Base-by-base conservation (phyloP, 176 grass and related monocot genomes). In the Miscanthus lutarioriparius region DNA sequence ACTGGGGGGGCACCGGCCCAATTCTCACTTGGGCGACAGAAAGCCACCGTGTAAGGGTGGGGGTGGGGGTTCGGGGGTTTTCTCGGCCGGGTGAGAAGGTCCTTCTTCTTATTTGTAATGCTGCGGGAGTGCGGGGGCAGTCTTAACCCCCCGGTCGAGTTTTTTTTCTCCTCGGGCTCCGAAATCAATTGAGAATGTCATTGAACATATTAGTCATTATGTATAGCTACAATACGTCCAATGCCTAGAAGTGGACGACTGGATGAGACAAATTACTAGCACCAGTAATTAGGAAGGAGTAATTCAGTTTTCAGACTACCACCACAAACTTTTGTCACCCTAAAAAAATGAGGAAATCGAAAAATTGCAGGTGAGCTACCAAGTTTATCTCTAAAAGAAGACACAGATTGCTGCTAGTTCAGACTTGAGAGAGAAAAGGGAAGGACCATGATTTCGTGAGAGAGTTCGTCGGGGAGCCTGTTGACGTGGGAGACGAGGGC, bases 381-480 rank as follows among this genome's bases (percentile, higher is more conserved):
- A 84, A 39, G 41, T 54, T 25, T 48, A 47, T 11, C 62, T 70
- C 0, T 8, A 70, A 63, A 82, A 62, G 33, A 58, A 15, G 38
- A 40, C 30, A 62, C 48, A 45, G 26, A 36, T 36, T 44, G 9
- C 7, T 85, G 36, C 44, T 6, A 14, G 26, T 28, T 74, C 45
- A 51, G 8, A 32, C 23, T 33, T 20, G 9, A 77, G 20, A 8
- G 22, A 43, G 23, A 19, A 1, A 47, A 23, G 59, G 19, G 26
- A 19, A 23, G 79, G 53, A 88, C 96, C 96, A 99, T 99, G 88
- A 99, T 84, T 7, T 96, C 88, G 82, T 99, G 93, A 66, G 93
- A 94, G 58, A 93, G 72, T 77, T 99, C 96, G 38, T 96, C 88
- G 25, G 91, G 93, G 65, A 99, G 89, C 62, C 84, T 79, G 72